phyloP scores from a whole-genome alignment of 441 rosid species.

The Adansonia rubrostipa region DNA sequence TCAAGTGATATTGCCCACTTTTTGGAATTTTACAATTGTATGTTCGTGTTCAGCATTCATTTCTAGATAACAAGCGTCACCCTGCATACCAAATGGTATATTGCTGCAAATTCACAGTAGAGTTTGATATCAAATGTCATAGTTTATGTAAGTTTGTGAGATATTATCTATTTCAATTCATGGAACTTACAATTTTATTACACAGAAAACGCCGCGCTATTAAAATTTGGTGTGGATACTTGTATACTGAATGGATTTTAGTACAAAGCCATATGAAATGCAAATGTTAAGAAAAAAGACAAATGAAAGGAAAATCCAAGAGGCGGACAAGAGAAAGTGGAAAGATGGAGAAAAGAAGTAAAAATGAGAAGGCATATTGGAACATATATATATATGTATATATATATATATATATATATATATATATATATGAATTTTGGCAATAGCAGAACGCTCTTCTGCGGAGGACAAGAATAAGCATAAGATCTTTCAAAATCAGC shows the following conservation, averaged over 20 bases:
- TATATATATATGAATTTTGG: conserved; percentile 21
- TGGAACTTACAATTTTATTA: no score
- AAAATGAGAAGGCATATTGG: conserved; percentile 24
- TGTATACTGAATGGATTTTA: no score
- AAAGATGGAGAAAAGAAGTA: conserved; percentile 19
- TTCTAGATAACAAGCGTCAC: conserved; percentile 10
- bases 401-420: not conserved
- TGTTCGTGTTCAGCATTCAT: not conserved
- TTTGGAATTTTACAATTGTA: not conserved
- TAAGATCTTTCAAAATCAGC: conserved; percentile 37
- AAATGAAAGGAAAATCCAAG: conserved; percentile 18
- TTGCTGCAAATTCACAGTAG: no score
- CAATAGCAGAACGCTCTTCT: conserved; percentile 29
- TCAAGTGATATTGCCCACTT: conserved; percentile 15
- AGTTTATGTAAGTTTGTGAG: no score
- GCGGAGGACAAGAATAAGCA: conserved; percentile 46
- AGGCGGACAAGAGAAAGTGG: conserved; percentile 18
- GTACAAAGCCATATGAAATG: no score
- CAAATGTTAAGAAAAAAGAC: conserved; percentile 31
- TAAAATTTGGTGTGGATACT: no score
- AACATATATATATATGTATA: not conserved
- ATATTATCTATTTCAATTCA: no score
- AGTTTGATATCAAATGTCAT: no score
- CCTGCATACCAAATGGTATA: not conserved
- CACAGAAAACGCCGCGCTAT: no score